Percentiles rank a stretch among this genome's conserved stretches.
Conservation (phyloP, 139 green algal species). For the Haematococcus sp. region DNA sequence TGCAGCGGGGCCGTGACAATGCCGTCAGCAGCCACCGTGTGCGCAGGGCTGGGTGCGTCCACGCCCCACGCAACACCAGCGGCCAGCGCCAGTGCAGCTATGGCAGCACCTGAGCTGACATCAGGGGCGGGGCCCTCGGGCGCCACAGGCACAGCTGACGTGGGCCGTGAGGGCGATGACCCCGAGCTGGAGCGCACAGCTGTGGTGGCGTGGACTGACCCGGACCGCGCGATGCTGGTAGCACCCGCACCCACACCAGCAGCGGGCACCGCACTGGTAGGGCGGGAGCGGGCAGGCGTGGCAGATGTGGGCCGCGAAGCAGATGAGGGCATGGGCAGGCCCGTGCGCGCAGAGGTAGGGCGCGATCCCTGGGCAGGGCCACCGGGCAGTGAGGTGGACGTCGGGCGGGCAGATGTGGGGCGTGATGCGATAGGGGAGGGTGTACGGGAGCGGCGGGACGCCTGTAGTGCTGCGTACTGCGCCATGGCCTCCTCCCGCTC, state of each 20-base stretch:
- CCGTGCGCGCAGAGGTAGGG: slow-evolving; percentile 13
- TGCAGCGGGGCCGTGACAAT: no score
- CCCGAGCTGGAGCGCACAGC: background rate
- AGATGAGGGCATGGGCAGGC: no score
- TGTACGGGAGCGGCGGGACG: background rate
- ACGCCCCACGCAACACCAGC: no score
- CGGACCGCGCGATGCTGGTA: background rate
- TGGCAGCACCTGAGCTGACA: no score
- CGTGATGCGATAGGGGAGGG: slow-evolving; percentile 1
- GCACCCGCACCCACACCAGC: no score
- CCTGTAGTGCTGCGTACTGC: background rate
- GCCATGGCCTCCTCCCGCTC: slow-evolving; percentile 28
- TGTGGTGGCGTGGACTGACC: background rate
- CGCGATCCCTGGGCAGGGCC: slow-evolving; percentile 6
- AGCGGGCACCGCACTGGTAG: background rate
- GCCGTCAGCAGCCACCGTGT: no score
- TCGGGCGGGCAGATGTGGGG: background rate
- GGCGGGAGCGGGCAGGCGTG: no score
- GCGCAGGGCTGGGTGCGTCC: no score
- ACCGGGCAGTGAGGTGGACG: background rate
- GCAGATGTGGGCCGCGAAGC: no score
- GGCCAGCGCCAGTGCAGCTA: no score
- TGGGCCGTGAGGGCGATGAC: background rate
- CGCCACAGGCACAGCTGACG: no score
- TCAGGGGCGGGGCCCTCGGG: no score